Evolutionary conservation across 2,329 filamentous ascomycete genomes (phyloP).

Genomic region (Aspergillus aculeatinus): DNA sequence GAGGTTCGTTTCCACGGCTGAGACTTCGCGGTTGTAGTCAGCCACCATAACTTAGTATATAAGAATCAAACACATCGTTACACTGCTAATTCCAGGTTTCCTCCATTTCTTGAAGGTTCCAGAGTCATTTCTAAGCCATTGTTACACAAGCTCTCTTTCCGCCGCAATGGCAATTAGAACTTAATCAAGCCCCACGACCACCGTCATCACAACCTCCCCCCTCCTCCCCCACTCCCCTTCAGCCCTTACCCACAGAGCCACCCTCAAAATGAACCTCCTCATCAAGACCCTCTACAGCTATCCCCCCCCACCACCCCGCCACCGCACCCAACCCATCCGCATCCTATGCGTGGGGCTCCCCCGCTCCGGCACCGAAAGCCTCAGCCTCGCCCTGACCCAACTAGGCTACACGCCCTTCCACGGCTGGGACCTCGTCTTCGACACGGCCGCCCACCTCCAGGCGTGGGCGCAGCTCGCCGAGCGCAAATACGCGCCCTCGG

Average conservation of each 20-base stretch:
- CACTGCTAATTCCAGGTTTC: too few species aligned
- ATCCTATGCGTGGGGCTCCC: slow-evolving; percentile 24
- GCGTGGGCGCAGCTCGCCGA: slow-evolving; percentile 11
- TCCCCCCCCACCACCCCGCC: slow-evolving; percentile 1
- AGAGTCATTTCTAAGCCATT: too few species aligned
- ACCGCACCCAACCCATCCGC: slow-evolving; percentile 16
- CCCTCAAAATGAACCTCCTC: background rate
- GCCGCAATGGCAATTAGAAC: too few species aligned
- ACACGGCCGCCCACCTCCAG: slow-evolving; percentile 1
- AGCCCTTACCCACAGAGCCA: too few species aligned
- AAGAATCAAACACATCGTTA: too few species aligned
- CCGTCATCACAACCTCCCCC: background rate
- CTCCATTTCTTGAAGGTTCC: too few species aligned
- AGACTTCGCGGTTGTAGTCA: too few species aligned
- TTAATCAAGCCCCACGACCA: too few species aligned
- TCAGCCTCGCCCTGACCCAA: slow-evolving; percentile 23
- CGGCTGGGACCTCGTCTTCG: slow-evolving; percentile 15
- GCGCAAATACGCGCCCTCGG: slow-evolving; percentile 16
- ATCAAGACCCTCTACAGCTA: slow-evolving; percentile 7
- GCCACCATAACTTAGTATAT: too few species aligned
- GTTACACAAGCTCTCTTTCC: too few species aligned
- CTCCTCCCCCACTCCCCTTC: too few species aligned
- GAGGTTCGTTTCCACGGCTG: too few species aligned
- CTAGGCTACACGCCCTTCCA: slow-evolving; percentile 24
- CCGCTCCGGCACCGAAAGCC: slow-evolving; percentile 26